Evolutionary conservation across 2,329 filamentous ascomycete species (phyloP).

Genomic region (Sphaerulina vaccinii): DNA sequence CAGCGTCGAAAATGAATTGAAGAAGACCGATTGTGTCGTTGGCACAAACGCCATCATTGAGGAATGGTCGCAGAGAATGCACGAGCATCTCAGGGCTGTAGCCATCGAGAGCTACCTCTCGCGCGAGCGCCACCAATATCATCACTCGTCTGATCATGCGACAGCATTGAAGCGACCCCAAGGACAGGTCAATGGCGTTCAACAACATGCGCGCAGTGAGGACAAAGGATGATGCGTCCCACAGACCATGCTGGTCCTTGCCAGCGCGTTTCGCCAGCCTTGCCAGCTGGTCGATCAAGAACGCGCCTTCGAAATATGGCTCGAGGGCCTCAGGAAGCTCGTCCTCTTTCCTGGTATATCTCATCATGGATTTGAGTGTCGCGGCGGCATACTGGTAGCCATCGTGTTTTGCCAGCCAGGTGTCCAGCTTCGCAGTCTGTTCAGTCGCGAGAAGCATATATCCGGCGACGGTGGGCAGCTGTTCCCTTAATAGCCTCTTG

Average conservation of each 20-base stretch:
- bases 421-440: conserved; percentile 69
- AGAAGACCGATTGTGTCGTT: conserved; percentile 86
- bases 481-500: conserved; percentile 60
- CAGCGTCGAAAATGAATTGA: conserved; percentile 75
- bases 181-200: conserved; percentile 74
- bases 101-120: conserved; percentile 66
- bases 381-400: conserved; percentile 61
- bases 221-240: conserved; percentile 33
- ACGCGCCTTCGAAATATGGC: conserved; percentile 78
- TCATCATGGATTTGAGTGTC: conserved; percentile 67
- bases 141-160: conserved; percentile 83
- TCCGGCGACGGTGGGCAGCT: conserved; percentile 75
- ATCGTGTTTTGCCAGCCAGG: conserved; percentile 37
- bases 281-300: conserved; percentile 71
- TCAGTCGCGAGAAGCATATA: conserved; percentile 74
- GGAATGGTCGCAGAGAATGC: conserved; percentile 72
- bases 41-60: conserved; percentile 81
- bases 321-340: conserved; percentile 76
- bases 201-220: conserved; percentile 67
- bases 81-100: conserved; percentile 91
- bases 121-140: conserved; percentile 75
- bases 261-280: conserved; percentile 73
- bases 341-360: conserved; percentile 63
- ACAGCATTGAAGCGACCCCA: conserved; percentile 84
- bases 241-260: conserved; percentile 53